Conservation (phyloP, 129 eudicot species). For the Chrysanthemum seticuspe region DNA sequence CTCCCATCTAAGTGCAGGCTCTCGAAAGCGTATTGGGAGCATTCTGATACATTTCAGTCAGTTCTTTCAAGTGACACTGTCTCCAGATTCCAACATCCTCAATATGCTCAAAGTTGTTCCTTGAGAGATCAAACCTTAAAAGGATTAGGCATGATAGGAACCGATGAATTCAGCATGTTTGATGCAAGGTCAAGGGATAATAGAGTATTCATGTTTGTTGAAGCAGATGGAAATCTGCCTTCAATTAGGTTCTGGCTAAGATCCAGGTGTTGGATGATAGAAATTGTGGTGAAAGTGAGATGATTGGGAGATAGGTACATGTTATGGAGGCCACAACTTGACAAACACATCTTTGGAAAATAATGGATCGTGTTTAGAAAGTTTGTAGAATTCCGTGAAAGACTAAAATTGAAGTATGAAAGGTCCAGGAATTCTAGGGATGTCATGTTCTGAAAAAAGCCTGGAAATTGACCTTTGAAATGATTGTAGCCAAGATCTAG, state of each 20-base stretch:
- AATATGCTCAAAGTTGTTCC: background rate
- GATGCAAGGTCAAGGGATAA: background rate
- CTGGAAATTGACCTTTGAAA: background rate
- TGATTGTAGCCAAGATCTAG: background rate
- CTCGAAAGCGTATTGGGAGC: no score
- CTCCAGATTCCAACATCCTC: background rate
- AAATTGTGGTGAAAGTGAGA: background rate
- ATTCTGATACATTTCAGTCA: no score
- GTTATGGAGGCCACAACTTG: background rate
- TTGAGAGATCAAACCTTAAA: background rate
- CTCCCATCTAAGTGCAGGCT: no score
- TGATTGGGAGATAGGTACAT: background rate
- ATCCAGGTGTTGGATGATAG: background rate
- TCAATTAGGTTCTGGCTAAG: background rate
- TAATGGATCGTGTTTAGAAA: background rate
- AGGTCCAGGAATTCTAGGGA: background rate
- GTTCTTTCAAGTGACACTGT: background rate
- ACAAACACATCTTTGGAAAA: background rate
- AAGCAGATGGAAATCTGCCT: background rate
- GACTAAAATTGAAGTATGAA: background rate
- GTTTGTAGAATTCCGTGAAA: background rate
- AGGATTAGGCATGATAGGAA: background rate
- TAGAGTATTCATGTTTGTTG: background rate
- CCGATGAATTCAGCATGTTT: background rate
- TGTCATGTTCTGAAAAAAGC: constrained; percentile 3